Evolutionary conservation across 2,329 filamentous ascomycete genomes (phyloP).

Genomic region (Trichoderma sp.): DNA sequence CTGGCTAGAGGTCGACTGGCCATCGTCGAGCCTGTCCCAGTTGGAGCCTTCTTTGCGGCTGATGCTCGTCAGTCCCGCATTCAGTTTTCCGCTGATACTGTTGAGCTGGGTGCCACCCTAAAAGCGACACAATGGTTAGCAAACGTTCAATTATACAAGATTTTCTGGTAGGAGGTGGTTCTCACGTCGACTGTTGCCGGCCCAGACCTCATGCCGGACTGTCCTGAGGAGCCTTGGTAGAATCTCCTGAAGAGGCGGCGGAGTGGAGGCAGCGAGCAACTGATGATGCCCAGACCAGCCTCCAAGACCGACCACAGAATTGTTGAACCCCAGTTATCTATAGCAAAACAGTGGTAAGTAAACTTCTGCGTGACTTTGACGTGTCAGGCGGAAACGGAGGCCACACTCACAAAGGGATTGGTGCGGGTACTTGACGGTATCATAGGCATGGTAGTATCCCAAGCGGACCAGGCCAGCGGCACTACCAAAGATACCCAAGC

Average conservation of each 20-base stretch:
- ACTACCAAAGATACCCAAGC: constrained; percentile 7
- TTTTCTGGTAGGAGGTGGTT: not conserved
- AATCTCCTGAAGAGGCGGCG: constrained; percentile 7
- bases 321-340: not conserved
- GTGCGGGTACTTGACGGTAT: constrained; percentile 12
- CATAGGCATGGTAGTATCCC: constrained; percentile 16
- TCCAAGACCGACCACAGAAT: constrained; percentile 13
- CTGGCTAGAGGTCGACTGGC: constrained; percentile 1
- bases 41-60: not conserved
- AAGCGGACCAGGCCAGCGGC: not conserved
- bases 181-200: constrained; percentile 2
- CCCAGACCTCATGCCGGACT: not conserved
- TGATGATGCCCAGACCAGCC: constrained; percentile 4
- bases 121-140: not conserved
- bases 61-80: not conserved
- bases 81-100: not conserved
- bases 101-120: constrained; percentile 3
- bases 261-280: constrained; percentile 9
- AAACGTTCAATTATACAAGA: not conserved
- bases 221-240: constrained; percentile 2
- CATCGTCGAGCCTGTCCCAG: constrained; percentile 1
- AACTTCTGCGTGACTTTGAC: not conserved
- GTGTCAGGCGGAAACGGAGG: not conserved
- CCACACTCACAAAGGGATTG: not conserved
- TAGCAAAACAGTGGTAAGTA: not conserved